Conservation (phyloP, 2,329 filamentous ascomycete species). For the Onygenales sp. region DNA sequence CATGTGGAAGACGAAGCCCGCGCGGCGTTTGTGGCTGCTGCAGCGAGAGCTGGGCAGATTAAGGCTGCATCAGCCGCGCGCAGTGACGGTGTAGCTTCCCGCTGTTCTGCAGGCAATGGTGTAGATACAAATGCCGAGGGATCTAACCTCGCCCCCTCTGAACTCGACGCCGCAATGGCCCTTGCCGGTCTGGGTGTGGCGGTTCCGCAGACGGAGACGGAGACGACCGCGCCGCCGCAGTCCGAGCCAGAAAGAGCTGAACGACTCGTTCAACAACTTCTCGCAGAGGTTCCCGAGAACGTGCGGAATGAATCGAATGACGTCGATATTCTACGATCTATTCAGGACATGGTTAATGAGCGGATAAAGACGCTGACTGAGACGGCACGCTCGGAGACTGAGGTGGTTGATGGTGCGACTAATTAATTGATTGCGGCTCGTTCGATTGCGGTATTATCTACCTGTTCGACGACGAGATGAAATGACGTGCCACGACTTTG, state of each 20-base stretch:
- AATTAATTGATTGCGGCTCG: too few relatives aligned
- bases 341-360: constrained; percentile 22
- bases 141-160: constrained; percentile 18
- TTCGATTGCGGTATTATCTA: too few relatives aligned
- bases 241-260: constrained; percentile 12
- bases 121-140: constrained; percentile 15
- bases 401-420: too few relatives aligned
- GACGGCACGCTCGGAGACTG: too few relatives aligned
- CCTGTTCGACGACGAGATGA: too few relatives aligned
- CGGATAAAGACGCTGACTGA: constrained; percentile 18
- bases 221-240: constrained; percentile 3
- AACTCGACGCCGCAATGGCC: constrained; percentile 24
- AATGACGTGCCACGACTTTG: too few relatives aligned
- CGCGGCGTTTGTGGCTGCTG: neutral
- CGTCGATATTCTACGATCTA: constrained; percentile 20
- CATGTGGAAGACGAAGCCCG: constrained; percentile 6
- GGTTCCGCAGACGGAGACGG: constrained; percentile 7
- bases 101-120: neutral
- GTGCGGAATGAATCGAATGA: constrained; percentile 20
- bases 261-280: constrained; percentile 24
- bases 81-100: neutral
- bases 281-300: constrained; percentile 17
- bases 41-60: neutral
- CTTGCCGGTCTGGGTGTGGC: constrained; percentile 19
- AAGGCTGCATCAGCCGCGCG: neutral